Percentiles rank a stretch among this genome's conserved stretches.
Conservation (phyloP, 495 filamentous ascomycete genomes). For the Wilcoxina mikolae region DNA sequence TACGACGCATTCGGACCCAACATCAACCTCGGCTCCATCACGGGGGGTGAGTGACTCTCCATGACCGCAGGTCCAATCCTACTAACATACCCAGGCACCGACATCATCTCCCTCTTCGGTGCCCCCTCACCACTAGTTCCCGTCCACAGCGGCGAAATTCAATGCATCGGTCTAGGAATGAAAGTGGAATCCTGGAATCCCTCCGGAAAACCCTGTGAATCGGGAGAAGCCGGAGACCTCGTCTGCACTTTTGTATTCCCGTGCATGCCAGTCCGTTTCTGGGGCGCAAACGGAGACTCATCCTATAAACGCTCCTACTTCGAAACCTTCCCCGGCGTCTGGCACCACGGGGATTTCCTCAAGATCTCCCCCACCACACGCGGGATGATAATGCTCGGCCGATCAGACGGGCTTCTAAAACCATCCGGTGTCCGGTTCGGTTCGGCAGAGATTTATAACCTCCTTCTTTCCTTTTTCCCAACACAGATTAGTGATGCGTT, state of each 20-base stretch:
- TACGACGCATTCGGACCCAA: slow-evolving; percentile 58
- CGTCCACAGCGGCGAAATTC: slow-evolving; percentile 76
- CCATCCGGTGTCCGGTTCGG: slow-evolving; percentile 67
- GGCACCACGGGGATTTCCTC: slow-evolving; percentile 95
- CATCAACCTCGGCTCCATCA: slow-evolving; percentile 24
- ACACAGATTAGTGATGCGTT: slow-evolving; percentile 66
- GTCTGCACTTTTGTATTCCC: slow-evolving; percentile 81
- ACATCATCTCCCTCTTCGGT: slow-evolving; percentile 89
- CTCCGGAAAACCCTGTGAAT: slow-evolving; percentile 37
- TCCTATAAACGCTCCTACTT: slow-evolving; percentile 80
- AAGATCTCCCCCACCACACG: slow-evolving; percentile 58
- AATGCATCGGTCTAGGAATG: slow-evolving; percentile 84
- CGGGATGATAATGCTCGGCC: slow-evolving; percentile 69
- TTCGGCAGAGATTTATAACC: slow-evolving; percentile 77
- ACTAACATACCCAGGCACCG: slow-evolving; percentile 53
- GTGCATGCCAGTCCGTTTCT: slow-evolving; percentile 80
- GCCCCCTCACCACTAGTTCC: slow-evolving; percentile 73
- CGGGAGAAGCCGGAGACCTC: slow-evolving; percentile 69
- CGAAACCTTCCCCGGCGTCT: slow-evolving; percentile 59
- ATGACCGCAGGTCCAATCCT: not conserved
- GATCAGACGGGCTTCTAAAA: slow-evolving; percentile 65
- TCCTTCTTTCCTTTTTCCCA: slow-evolving; percentile 67
- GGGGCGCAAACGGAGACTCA: slow-evolving; percentile 51
- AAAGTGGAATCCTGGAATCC: slow-evolving; percentile 64
- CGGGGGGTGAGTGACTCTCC: slow-evolving; percentile 12